Conservation (phyloP, 768 basidiomycete species). For the Hygrocybe coccinea region DNA sequence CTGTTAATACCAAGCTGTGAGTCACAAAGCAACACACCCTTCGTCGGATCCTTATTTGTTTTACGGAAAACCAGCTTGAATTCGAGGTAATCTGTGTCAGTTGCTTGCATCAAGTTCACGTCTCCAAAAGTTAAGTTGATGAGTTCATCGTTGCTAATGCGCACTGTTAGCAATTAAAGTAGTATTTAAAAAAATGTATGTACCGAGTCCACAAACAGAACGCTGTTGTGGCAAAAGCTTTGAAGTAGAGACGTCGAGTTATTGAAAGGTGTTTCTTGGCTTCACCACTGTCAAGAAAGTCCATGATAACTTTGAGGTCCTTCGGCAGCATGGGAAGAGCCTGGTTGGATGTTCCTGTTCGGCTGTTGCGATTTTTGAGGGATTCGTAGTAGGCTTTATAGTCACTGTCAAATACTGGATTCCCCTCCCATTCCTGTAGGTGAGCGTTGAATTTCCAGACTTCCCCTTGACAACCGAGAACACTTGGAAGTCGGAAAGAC, state of each 20-base stretch:
- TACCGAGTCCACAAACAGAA: slow-evolving; percentile 17
- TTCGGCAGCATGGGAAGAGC: slow-evolving; percentile 9
- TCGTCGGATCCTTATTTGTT: slow-evolving; percentile 20
- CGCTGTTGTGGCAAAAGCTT: slow-evolving; percentile 17
- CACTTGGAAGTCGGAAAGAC: slow-evolving; percentile 4
- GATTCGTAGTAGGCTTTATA: slow-evolving; percentile 10
- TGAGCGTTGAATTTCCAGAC: slow-evolving; percentile 14
- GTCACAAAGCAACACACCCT: slow-evolving; percentile 8
- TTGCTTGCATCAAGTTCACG: slow-evolving; percentile 6
- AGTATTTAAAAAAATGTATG: neutral
- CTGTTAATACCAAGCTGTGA: neutral
- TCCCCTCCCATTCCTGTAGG: slow-evolving; percentile 16
- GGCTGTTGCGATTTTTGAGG: slow-evolving; percentile 8
- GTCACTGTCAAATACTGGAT: slow-evolving; percentile 17
- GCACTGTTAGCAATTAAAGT: neutral
- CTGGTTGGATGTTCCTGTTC: slow-evolving; percentile 5
- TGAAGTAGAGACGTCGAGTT: slow-evolving; percentile 9
- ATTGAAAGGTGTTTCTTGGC: neutral
- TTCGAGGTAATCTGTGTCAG: slow-evolving; percentile 10
- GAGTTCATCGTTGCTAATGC: slow-evolving; percentile 15
- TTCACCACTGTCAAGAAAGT: neutral
- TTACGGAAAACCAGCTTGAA: slow-evolving; percentile 18
- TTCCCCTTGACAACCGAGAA: slow-evolving; percentile 16
- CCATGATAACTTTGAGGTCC: slow-evolving; percentile 7
- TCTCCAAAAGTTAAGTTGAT: slow-evolving; percentile 13